A percentile compares a stretch with the other conserved stretches of the same genome.
phyloP scores from a whole-genome alignment of 2,329 filamentous ascomycete genomes.

The Keithomyces neogunnii region DNA sequence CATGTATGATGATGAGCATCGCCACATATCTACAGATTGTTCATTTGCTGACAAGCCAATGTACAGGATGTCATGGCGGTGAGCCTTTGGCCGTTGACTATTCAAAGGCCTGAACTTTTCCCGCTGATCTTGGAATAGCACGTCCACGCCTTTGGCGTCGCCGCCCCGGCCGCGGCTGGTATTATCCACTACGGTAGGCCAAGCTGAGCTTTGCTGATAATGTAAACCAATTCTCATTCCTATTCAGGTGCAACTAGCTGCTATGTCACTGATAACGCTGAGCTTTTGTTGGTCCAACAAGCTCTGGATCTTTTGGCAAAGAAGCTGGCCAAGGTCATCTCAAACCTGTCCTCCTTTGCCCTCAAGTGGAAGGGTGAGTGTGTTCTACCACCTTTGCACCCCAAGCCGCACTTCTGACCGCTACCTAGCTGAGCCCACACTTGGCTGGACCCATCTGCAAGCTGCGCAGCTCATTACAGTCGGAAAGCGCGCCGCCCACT shows the following conservation, averaged over 20 bases:
- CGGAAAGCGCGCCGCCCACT: constrained; percentile 45
- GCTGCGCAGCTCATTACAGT: constrained; percentile 37
- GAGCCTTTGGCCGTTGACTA: constrained; percentile 14
- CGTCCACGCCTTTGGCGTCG: constrained; percentile 66
- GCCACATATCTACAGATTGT: not conserved
- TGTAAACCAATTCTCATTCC: not conserved
- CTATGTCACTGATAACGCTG: constrained; percentile 62
- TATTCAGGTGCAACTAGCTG: constrained; percentile 1
- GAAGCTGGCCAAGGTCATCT: constrained; percentile 71
- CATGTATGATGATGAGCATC: constrained; percentile 29
- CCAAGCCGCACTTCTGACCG: not conserved
- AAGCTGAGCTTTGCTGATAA: not conserved
- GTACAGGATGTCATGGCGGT: constrained; percentile 48
- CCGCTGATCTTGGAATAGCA: constrained; percentile 31
- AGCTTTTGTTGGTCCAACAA: constrained; percentile 57
- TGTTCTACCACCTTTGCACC: constrained; percentile 3
- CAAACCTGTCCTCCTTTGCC: constrained; percentile 66
- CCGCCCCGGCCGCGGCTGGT: constrained; percentile 67
- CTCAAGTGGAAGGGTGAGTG: constrained; percentile 54
- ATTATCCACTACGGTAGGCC: constrained; percentile 65
- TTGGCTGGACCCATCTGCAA: constrained; percentile 71
- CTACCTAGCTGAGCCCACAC: constrained; percentile 44
- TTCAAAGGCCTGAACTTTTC: not conserved
- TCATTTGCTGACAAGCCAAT: constrained; percentile 7
- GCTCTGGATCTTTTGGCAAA: constrained; percentile 67